Evolutionary conservation across 768 basidiomycete genomes (phyloP), one percentile per base, ranked within the genome.

Genomic region (Suillus lakei): DNA sequence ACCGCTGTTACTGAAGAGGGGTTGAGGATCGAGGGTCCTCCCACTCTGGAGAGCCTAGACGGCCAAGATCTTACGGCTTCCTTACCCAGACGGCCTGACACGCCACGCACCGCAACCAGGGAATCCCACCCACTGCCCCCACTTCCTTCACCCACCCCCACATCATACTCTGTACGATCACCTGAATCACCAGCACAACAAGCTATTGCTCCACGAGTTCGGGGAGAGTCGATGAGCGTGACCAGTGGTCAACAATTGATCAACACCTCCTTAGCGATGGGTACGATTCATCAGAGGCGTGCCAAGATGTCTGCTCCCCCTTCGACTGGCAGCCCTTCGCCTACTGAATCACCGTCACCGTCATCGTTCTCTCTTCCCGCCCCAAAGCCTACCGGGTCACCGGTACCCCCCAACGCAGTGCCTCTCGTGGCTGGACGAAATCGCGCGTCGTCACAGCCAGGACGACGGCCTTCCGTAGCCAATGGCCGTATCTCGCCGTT

Each of bases 371-470:
- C 72, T 76, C 61, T 69, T 69, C 64, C 73, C 28, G 66, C 75
- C 39, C 64, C 72, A n/a, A 77, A 69, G 64, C 68, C 71, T 18
- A 69, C 76, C 6, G 74, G 74, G 36, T 82, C 85, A 10, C 77
- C 82, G 38, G 53, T 78, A 7, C 84, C 84, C 34, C 75, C 80
- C 39, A 80, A 70, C 66, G 79, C 81, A 41, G 73, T 77, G 62
- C 70, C 73, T 44, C 72, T 75, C 32, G 73, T 72, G 36, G 80
- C 81, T 0, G 77, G 78, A 26, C 85, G 93, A 64, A 83, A 72
- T 64, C 85, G 93, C 55, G 91, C 93, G 41, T 86, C 85, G 15
- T 93, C 93, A 44, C 93, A 94, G 68, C 91, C 93, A 50, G 90
- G 88, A 32, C 84, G 91, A 64, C 81, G 91, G 63, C 90, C 91